phyloP scores from a whole-genome alignment of 2,329 filamentous ascomycete species.

The Paraconiothyrium sp. region DNA sequence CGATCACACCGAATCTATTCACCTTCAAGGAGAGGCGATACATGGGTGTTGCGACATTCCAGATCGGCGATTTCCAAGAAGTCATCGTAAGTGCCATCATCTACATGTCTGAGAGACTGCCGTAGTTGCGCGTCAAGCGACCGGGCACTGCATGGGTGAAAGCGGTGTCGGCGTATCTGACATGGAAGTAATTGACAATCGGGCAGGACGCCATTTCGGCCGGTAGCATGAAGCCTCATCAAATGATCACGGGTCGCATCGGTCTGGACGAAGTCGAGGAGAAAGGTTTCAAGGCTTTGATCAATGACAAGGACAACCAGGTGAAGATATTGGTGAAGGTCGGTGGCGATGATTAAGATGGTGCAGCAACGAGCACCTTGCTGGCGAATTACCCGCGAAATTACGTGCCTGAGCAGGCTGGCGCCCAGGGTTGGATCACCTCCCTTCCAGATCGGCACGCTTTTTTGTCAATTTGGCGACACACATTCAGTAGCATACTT shows the following conservation, averaged over 20 bases:
- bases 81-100: slow-evolving; percentile 32
- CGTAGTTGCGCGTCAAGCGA: not conserved
- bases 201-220: slow-evolving; percentile 59
- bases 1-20: slow-evolving; percentile 60
- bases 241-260: slow-evolving; percentile 62
- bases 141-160: not conserved
- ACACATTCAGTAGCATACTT: not conserved
- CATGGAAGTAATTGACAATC: slow-evolving; percentile 41
- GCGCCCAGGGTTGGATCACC: not conserved
- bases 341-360: slow-evolving; percentile 33
- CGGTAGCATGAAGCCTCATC: slow-evolving; percentile 54
- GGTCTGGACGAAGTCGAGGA: slow-evolving; percentile 57
- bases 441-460: not conserved
- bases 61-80: slow-evolving; percentile 61
- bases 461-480: not conserved
- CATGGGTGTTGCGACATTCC: slow-evolving; percentile 62
- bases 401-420: not conserved
- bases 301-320: slow-evolving; percentile 60
- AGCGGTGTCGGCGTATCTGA: not conserved
- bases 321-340: slow-evolving; percentile 59
- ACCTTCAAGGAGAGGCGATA: slow-evolving; percentile 64
- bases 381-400: slow-evolving; percentile 7
- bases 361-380: slow-evolving; percentile 17
- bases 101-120: slow-evolving; percentile 19
- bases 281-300: slow-evolving; percentile 58